These are phyloP conservation scores for Fistulifera solaris DNA, from an alignment of 108 stramenopile species.

Conservation along the genomic window DNA sequence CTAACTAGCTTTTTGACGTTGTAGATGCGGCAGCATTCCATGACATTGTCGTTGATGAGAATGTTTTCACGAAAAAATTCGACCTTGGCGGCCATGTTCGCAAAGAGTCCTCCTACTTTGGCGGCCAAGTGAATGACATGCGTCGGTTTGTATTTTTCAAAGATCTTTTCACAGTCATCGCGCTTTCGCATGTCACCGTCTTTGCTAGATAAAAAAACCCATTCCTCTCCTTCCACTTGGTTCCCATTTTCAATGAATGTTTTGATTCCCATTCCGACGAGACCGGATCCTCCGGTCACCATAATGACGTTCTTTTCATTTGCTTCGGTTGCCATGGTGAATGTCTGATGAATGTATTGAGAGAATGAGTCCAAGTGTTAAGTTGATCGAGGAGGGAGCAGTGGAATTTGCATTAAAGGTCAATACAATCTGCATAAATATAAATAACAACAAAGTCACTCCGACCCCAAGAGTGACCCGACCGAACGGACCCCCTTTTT, in stretches of 20 bases:
- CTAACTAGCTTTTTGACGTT: constrained; percentile 96
- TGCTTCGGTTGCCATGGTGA: too few relatives aligned
- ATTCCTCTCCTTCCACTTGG: constrained; percentile 27
- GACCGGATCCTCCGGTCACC: constrained; percentile 96
- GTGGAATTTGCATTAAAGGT: too few relatives aligned
- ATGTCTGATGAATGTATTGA: too few relatives aligned
- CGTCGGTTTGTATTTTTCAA: constrained; percentile 90
- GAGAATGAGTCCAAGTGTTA: too few relatives aligned
- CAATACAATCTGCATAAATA: too few relatives aligned
- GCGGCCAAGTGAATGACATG: constrained; percentile 99
- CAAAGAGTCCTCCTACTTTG: constrained; percentile 96
- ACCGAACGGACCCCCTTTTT: too few relatives aligned
- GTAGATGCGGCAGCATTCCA: constrained; percentile 90
- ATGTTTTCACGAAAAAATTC: constrained; percentile 99
- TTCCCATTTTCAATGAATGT: constrained; percentile 48
- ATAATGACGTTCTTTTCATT: constrained; percentile 43
- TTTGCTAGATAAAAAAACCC: constrained; percentile 74
- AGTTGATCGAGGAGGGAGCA: too few relatives aligned
- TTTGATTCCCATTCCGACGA: constrained; percentile 91
- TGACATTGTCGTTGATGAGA: constrained; percentile 93
- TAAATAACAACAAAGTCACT: too few relatives aligned
- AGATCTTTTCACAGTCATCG: constrained; percentile 78
- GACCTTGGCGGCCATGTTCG: constrained; percentile 86
- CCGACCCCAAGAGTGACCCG: too few relatives aligned
- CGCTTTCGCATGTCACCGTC: constrained; percentile 82